Conservation (phyloP, 192 early-diverging fungal species). For the Gamsiella multidivaricata region DNA sequence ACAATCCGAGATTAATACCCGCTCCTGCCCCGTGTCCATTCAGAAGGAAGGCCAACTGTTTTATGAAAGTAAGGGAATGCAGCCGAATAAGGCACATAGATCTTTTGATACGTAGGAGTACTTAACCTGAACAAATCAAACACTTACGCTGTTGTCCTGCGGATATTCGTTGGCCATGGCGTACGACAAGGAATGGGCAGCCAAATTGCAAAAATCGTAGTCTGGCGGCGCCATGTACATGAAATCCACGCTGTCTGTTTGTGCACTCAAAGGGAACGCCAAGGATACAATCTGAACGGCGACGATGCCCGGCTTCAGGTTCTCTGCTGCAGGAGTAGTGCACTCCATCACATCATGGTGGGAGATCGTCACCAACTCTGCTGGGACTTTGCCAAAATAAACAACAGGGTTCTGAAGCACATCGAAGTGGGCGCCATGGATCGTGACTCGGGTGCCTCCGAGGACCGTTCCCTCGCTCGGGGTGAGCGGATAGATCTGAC, state of each 20-base stretch:
- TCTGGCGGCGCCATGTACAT: conserved; percentile 53
- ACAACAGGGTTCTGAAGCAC: conserved; percentile 50
- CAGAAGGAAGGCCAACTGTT: conserved; percentile 37
- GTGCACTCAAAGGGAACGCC: conserved; percentile 21
- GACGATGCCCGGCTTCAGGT: conserved; percentile 50
- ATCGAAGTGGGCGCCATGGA: conserved; percentile 49
- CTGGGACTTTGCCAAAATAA: conserved; percentile 46
- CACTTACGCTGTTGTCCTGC: conserved; percentile 45
- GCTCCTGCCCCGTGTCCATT: conserved; percentile 18
- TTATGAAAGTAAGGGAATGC: neutral
- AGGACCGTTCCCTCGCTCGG: conserved; percentile 47
- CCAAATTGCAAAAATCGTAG: conserved; percentile 48
- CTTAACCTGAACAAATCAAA: neutral
- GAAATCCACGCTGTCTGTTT: conserved; percentile 35
- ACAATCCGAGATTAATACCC: conserved; percentile 18
- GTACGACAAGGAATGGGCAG: conserved; percentile 43
- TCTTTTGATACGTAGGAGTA: too few species aligned
- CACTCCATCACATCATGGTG: conserved; percentile 55
- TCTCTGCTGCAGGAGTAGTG: conserved; percentile 47
- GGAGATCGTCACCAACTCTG: conserved; percentile 49
- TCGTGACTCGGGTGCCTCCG: conserved; percentile 49
- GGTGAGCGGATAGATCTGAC: conserved; percentile 42
- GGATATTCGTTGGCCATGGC: conserved; percentile 46
- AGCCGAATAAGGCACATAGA: too few species aligned
- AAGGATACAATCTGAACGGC: conserved; percentile 33